Percentiles rank a stretch among this genome's conserved stretches.
These are phyloP conservation scores for Exserohilum turcica DNA, from an alignment of 2,329 filamentous ascomycete genomes.

Conservation along the genomic window DNA sequence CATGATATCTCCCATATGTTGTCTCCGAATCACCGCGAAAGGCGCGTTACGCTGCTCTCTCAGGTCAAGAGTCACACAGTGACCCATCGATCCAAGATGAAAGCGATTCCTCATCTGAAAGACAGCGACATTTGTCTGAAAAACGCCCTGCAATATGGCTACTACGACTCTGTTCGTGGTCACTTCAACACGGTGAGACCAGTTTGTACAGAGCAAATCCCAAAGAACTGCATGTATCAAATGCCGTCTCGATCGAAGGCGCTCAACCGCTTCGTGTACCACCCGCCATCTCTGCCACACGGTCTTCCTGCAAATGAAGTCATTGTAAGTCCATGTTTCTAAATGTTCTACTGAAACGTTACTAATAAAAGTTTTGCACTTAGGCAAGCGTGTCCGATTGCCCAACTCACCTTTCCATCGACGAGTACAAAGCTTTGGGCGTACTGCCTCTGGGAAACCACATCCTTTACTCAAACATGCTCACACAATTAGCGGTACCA, in stretches of 20 bases:
- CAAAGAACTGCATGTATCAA: conserved; percentile 49
- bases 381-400: conserved; percentile 44
- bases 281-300: conserved; percentile 28
- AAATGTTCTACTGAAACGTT: background rate
- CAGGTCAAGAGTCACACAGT: conserved; percentile 43
- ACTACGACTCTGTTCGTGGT: conserved; percentile 29
- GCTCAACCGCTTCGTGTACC: conserved; percentile 52
- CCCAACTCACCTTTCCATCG: conserved; percentile 55
- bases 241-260: conserved; percentile 40
- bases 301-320: conserved; percentile 56
- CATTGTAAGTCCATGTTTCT: conserved; percentile 50
- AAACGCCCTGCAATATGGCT: conserved; percentile 52
- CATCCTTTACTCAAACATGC: conserved; percentile 32
- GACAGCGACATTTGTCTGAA: conserved; percentile 51
- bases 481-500: conserved; percentile 47
- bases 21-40: background rate
- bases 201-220: conserved; percentile 20
- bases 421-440: conserved; percentile 62
- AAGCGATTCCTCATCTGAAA: conserved; percentile 27
- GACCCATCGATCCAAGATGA: conserved; percentile 44
- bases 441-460: conserved; percentile 54
- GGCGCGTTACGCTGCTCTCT: conserved; percentile 45
- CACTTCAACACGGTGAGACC: conserved; percentile 21
- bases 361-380: background rate
- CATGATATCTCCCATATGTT: conserved; percentile 10